Evolutionary conservation across 2,329 filamentous ascomycete species (phyloP), one percentile per base, ranked within the genome.

Genomic region (Chrysoporthe puriensis): DNA sequence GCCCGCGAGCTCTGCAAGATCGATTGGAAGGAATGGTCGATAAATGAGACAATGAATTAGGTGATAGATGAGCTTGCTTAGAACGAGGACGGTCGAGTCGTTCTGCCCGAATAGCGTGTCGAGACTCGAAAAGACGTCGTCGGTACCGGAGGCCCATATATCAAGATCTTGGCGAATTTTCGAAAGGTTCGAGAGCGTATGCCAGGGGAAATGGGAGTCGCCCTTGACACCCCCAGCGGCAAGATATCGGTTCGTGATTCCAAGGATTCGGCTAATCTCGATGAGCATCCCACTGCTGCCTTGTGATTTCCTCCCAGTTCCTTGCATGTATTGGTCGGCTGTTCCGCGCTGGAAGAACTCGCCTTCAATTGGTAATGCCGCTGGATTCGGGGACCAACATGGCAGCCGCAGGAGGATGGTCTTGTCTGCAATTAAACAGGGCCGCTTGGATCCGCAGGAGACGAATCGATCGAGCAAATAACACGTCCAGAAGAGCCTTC

Each of bases 141-240:
- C 90, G 0, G 92, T 94, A 13, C 91, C 92, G 0, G 91, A 89
- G 1, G 92, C 91, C 93, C 93, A 97, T 43, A 92, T 86, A 74
- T 96, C 92, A 34, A 97, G 83, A 73, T 96, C 92, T 71, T 94
- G 91, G 42, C 92, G 87, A 71, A 97, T 96, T 75, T 93, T 94
- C 63, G 93, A 96, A 1, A 96, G 83, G 69, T 91, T 94, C 6
- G 93, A 96, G 26, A 94, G 84, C 1, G 92, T 89, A 76, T 96
- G 93, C 93, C 93, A 97, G 11, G 93, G 93, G 71, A 96, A 96
- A 77, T 96, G 93, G 0, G 92, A 94, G 75, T 96, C 93, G 42
- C 92, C 92, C 78, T 95, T 96, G 66, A 96, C 92, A 44, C 93
- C 93, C 7, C 93, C 93, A 1, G 91, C 91, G 9, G 93, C 92